phyloP scores from a whole-genome alignment of 768 basidiomycete genomes.

The Termitomyces sp. region DNA sequence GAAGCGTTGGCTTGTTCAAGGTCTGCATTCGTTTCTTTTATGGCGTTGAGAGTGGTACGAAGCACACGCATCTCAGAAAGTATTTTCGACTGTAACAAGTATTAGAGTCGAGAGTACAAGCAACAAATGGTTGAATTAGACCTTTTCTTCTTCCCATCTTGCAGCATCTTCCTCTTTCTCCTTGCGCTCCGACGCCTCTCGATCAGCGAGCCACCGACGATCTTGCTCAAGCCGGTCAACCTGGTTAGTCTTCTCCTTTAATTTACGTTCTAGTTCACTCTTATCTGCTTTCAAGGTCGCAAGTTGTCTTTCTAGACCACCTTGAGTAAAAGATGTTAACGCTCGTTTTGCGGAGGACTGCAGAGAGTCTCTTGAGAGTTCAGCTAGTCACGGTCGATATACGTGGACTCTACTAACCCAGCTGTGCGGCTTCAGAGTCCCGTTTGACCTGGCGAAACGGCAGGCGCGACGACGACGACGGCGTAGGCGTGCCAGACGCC shows the following conservation, averaged over 20 bases:
- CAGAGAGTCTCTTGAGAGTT: constrained; percentile 46
- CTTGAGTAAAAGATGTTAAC: constrained; percentile 56
- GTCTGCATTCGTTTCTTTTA: constrained; percentile 57
- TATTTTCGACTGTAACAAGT: constrained; percentile 32
- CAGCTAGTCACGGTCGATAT: neutral
- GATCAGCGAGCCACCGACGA: constrained; percentile 59
- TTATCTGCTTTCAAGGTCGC: constrained; percentile 54
- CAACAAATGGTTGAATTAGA: constrained; percentile 16
- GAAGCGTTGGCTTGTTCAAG: constrained; percentile 50
- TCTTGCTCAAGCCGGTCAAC: constrained; percentile 69
- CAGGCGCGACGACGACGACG: constrained; percentile 2
- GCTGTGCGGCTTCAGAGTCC: constrained; percentile 2
- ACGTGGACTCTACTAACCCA: neutral
- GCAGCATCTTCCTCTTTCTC: constrained; percentile 56
- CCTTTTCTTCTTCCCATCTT: constrained; percentile 55
- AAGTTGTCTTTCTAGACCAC: constrained; percentile 65
- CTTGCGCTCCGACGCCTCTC: constrained; percentile 62
- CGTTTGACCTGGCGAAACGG: constrained; percentile 1
- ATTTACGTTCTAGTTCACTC: constrained; percentile 59
- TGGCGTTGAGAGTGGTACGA: constrained; percentile 38
- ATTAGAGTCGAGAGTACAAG: neutral
- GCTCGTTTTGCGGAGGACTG: constrained; percentile 58
- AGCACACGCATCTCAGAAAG: constrained; percentile 49
- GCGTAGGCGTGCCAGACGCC: constrained; percentile 1
- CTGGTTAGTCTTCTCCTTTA: constrained; percentile 56